Evolutionary conservation across 2,329 filamentous ascomycete genomes (phyloP).

Genomic region (Neocatenulostroma microsporum): DNA sequence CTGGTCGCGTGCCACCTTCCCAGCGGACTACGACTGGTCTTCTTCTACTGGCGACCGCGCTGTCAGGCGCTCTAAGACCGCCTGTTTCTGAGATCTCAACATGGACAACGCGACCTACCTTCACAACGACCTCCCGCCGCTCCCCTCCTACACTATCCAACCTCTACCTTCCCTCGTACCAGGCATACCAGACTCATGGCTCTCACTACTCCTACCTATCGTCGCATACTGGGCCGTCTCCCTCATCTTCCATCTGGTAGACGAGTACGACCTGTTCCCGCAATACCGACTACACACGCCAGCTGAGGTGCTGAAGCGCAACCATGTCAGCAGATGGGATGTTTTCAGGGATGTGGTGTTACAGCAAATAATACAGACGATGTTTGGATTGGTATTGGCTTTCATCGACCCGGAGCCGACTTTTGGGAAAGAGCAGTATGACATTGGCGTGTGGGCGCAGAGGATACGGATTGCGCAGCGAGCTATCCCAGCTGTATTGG

Average conservation of each 20-base stretch:
- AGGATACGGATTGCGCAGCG: constrained; percentile 71
- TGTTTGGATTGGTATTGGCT: constrained; percentile 59
- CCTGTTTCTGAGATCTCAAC: no score
- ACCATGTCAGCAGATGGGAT: constrained; percentile 76
- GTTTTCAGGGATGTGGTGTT: constrained; percentile 76
- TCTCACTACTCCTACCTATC: constrained; percentile 68
- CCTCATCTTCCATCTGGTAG: constrained; percentile 77
- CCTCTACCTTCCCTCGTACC: constrained; percentile 65
- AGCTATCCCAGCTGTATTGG: constrained; percentile 64
- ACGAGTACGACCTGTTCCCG: constrained; percentile 75
- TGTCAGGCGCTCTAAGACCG: no score
- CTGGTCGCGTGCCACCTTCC: no score
- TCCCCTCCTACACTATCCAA: constrained; percentile 70
- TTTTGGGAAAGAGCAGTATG: constrained; percentile 71
- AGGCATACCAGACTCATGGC: constrained; percentile 71
- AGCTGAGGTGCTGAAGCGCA: constrained; percentile 78
- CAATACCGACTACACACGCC: constrained; percentile 93
- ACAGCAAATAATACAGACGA: constrained; percentile 83
- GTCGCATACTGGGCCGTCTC: constrained; percentile 84
- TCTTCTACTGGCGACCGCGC: no score
- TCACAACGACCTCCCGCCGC: constrained; percentile 63
- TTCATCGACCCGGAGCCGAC: constrained; percentile 66
- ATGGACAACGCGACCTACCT: constrained; percentile 38
- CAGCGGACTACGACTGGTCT: no score
- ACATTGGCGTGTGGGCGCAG: constrained; percentile 83